These are phyloP conservation scores for Penicillium decumbens DNA, from an alignment of 2,329 filamentous ascomycete species.

Conservation along the genomic window DNA sequence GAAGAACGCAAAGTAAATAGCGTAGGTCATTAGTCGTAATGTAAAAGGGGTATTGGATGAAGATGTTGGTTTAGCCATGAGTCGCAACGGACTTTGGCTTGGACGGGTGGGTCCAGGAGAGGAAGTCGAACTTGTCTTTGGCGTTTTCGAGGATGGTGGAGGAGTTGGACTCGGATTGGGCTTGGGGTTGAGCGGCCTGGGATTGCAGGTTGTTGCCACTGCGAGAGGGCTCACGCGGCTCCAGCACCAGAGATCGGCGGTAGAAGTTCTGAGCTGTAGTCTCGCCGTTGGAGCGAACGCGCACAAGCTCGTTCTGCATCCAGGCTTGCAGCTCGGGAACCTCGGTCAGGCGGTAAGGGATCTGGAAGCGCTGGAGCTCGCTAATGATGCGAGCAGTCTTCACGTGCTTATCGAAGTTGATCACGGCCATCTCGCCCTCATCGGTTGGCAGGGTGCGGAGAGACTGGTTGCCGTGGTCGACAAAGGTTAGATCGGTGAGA, in stretches of 20 bases:
- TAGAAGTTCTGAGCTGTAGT: conserved; percentile 66
- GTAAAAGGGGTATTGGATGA: conserved; percentile 8
- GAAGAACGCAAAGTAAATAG: conserved; percentile 8
- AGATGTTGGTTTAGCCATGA: conserved; percentile 25
- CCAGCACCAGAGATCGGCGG: conserved; percentile 76
- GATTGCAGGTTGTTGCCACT: conserved; percentile 20
- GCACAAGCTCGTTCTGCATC: conserved; percentile 75
- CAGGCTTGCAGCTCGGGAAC: conserved; percentile 88
- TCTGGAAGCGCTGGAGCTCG: conserved; percentile 92
- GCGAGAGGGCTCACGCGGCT: conserved; percentile 53
- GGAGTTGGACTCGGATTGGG: conserved; percentile 24
- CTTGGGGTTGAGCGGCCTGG: conserved; percentile 13
- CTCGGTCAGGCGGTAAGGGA: conserved; percentile 78
- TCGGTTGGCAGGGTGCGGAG: conserved; percentile 69
- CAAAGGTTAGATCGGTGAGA: conserved; percentile 90
- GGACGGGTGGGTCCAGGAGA: conserved; percentile 48
- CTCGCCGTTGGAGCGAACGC: conserved; percentile 63
- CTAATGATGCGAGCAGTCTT: conserved; percentile 93
- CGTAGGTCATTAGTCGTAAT: conserved; percentile 22
- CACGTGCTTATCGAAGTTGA: conserved; percentile 97
- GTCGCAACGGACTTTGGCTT: conserved; percentile 40
- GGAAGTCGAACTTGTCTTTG: conserved; percentile 52
- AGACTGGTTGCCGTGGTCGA: conserved; percentile 87
- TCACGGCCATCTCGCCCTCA: conserved; percentile 66
- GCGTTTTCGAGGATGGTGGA: conserved; percentile 35